Evolutionary conservation across 257 asterid genomes (phyloP).

Genomic region (Solanum virginianum): DNA sequence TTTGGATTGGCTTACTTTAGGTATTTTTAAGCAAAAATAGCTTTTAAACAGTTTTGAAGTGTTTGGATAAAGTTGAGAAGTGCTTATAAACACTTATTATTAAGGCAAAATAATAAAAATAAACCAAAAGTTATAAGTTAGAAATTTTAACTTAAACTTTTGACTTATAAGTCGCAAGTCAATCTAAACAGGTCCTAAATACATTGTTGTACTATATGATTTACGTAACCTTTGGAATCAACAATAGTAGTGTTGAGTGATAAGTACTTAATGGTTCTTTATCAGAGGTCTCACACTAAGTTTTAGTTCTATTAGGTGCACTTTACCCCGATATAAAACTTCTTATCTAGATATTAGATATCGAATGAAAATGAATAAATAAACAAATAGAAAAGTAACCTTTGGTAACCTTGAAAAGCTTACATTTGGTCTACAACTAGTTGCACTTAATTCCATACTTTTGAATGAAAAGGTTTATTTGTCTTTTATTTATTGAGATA

Average conservation of each 20-base stretch:
- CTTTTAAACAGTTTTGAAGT: too few species aligned
- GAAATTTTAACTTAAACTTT: too few species aligned
- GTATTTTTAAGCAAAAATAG: too few species aligned
- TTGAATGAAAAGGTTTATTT: neutral
- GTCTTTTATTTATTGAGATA: neutral
- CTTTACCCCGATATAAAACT: neutral
- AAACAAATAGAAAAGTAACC: neutral
- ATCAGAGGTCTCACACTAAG: neutral
- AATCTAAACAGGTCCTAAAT: too few species aligned
- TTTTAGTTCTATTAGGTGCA: neutral
- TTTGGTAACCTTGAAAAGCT: neutral
- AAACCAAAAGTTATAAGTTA: too few species aligned
- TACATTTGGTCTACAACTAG: neutral
- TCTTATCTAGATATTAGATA: fast-evolving
- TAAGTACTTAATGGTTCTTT: neutral
- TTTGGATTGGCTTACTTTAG: too few species aligned
- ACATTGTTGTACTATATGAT: neutral
- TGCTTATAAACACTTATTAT: too few species aligned
- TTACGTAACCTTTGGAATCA: neutral
- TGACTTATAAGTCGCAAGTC: too few species aligned
- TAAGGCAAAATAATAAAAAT: too few species aligned
- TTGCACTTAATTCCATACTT: neutral
- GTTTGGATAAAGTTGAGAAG: too few species aligned
- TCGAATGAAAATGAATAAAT: neutral
- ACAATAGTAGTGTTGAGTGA: neutral